Conservation (phyloP, 2,329 filamentous ascomycete species). For the Aureobasidium sp. region DNA sequence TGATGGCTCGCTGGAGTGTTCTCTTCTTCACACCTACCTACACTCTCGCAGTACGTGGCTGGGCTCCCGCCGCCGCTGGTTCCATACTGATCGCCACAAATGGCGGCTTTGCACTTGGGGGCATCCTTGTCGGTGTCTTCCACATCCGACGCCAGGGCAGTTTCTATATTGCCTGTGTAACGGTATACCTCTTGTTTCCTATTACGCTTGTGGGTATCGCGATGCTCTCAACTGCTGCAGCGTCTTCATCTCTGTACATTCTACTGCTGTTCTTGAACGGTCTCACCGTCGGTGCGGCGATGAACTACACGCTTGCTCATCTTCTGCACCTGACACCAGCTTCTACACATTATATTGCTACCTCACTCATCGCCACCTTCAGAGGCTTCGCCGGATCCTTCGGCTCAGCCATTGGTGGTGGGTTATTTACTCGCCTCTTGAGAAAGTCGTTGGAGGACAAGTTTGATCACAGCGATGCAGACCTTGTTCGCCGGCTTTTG, state of each 20-base stretch:
- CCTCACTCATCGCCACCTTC: conserved; percentile 70
- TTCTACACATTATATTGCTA: conserved; percentile 65
- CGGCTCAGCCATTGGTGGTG: conserved; percentile 71
- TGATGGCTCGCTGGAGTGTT: conserved; percentile 73
- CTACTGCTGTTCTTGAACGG: conserved; percentile 62
- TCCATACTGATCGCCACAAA: conserved; percentile 77
- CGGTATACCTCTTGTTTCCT: conserved; percentile 57
- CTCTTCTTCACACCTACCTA: conserved; percentile 78
- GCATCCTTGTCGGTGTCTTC: conserved; percentile 64
- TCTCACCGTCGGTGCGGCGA: conserved; percentile 60
- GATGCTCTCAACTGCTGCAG: conserved; percentile 46
- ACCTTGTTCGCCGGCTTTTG: conserved; percentile 48
- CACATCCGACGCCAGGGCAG: conserved; percentile 67
- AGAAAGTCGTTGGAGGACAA: conserved; percentile 48
- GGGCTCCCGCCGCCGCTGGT: conserved; percentile 62
- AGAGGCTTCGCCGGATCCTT: conserved; percentile 76
- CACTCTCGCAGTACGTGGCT: conserved; percentile 66
- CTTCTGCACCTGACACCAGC: conserved; percentile 63
- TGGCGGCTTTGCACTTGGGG: conserved; percentile 66
- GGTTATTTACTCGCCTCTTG: conserved; percentile 61
- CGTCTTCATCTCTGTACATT: conserved; percentile 50
- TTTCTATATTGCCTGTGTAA: conserved; percentile 51
- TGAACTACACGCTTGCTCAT: conserved; percentile 79
- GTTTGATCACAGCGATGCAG: conserved; percentile 42
- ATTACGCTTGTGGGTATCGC: conserved; percentile 53